phyloP scores from a whole-genome alignment of 2,329 filamentous ascomycete species.

The Aspergillus ibericus region DNA sequence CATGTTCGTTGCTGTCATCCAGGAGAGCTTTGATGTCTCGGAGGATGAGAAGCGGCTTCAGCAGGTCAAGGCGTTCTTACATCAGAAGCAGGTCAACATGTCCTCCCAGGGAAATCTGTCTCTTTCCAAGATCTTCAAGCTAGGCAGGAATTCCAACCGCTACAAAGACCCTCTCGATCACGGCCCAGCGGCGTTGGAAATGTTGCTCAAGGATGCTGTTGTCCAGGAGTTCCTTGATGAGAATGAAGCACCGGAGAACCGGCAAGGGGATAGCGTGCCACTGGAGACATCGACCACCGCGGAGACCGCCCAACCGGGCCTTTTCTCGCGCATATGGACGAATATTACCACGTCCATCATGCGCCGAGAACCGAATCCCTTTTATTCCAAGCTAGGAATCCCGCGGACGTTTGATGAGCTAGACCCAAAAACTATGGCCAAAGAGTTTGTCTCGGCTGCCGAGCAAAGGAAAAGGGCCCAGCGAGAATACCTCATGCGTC shows the following conservation, averaged over 20 bases:
- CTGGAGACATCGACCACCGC: slow-evolving; percentile 30
- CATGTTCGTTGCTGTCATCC: slow-evolving; percentile 99
- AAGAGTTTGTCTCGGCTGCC: slow-evolving; percentile 81
- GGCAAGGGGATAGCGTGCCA: slow-evolving; percentile 31
- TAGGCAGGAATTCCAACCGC: slow-evolving; percentile 61
- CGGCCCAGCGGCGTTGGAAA: slow-evolving; percentile 86
- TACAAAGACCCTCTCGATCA: slow-evolving; percentile 84
- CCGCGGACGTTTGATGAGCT: slow-evolving; percentile 71
- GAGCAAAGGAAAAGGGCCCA: slow-evolving; percentile 83
- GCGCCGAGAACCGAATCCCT: slow-evolving; percentile 83
- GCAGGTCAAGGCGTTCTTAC: slow-evolving; percentile 91
- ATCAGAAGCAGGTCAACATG: slow-evolving; percentile 79
- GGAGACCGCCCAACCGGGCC: slow-evolving; percentile 56
- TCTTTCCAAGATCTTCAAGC: slow-evolving; percentile 60
- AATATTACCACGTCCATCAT: slow-evolving; percentile 58
- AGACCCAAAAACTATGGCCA: slow-evolving; percentile 84
- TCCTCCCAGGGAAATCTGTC: slow-evolving; percentile 67
- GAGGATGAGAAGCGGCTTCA: slow-evolving; percentile 97
- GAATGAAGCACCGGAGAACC: slow-evolving; percentile 35
- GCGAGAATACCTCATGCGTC: slow-evolving; percentile 80
- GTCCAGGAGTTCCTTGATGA: slow-evolving; percentile 94
- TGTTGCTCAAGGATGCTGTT: slow-evolving; percentile 94
- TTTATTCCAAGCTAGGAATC: slow-evolving; percentile 79
- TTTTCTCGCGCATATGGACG: slow-evolving; percentile 62
- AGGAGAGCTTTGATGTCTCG: slow-evolving; percentile 98